A percentile compares a stretch with the other conserved stretches of the same genome.
phyloP scores from a whole-genome alignment of 2,329 filamentous ascomycete genomes.

The Hymenoscyphus infarciens region DNA sequence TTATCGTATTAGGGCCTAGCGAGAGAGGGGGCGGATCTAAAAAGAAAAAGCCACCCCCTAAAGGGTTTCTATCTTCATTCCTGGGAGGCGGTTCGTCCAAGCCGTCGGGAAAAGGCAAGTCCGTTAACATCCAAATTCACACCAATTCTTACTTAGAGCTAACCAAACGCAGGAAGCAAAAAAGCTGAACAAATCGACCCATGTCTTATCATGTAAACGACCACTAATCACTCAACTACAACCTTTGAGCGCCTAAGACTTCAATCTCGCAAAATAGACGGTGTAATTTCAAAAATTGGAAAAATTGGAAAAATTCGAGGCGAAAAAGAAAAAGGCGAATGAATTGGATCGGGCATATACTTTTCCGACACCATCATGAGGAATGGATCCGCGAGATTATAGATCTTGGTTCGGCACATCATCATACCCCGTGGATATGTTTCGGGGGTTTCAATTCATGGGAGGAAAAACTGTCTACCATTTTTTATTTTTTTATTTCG shows the following conservation, averaged over 20 bases:
- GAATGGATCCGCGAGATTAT: conserved; percentile 15
- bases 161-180: conserved; percentile 27
- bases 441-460: conserved; percentile 10
- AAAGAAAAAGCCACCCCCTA: conserved; percentile 20
- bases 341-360: conserved; percentile 13
- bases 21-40: conserved; percentile 10
- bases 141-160: not conserved
- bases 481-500: conserved; percentile 14
- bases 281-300: not conserved
- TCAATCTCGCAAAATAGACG: conserved; percentile 8
- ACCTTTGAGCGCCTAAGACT: conserved; percentile 3
- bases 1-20: conserved; percentile 19
- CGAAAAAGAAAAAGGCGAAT: conserved; percentile 9
- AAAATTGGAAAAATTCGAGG: conserved; percentile 11
- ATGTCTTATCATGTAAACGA: conserved; percentile 27
- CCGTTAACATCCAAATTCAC: not conserved
- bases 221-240: conserved; percentile 6
- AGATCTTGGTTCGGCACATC: conserved; percentile 12
- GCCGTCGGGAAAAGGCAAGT: conserved; percentile 32
- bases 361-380: conserved; percentile 16
- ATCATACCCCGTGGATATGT: not conserved
- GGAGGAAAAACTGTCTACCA: conserved; percentile 11
- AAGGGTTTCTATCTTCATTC: conserved; percentile 27
- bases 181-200: conserved; percentile 27
- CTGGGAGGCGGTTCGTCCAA: conserved; percentile 30